Conservation (phyloP, 306 rosid species). For the Mimosa bimucronata region DNA sequence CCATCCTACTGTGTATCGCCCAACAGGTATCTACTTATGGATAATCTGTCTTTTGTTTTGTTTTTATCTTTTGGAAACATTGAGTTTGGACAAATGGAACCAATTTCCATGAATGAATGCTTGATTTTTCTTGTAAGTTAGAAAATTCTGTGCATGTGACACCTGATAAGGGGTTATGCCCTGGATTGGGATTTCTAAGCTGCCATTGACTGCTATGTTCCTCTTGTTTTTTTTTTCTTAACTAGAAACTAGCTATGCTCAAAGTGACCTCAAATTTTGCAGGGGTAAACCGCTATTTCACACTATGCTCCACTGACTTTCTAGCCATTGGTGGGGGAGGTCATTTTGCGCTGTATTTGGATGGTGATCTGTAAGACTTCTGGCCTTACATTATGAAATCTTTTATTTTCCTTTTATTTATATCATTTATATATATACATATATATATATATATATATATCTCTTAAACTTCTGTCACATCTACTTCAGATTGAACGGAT, state of each 20-base stretch:
- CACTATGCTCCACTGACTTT: constrained; percentile 71
- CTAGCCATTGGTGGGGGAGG: constrained; percentile 91
- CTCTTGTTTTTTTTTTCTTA: neutral
- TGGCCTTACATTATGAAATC: neutral
- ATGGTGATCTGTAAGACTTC: constrained; percentile 80
- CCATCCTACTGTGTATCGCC: constrained; percentile 71
- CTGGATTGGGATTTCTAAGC: constrained; percentile 25
- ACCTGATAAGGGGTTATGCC: constrained; percentile 13
- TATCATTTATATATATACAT: neutral
- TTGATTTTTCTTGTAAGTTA: constrained; percentile 14
- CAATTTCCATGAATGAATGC: constrained; percentile 16
- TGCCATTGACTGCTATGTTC: constrained; percentile 8
- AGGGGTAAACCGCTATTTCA: constrained; percentile 89
- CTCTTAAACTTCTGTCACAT: neutral
- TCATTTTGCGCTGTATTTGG: constrained; percentile 88
- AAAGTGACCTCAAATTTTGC: constrained; percentile 39
- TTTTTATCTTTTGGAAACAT: neutral
- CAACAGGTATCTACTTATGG: constrained; percentile 68
- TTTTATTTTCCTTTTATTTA: constrained; percentile 10
- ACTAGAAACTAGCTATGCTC: neutral
- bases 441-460: neutral
- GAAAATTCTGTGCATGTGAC: constrained; percentile 13
- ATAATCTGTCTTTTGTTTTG: neutral
- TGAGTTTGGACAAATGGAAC: constrained; percentile 11
- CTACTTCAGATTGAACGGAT: constrained; percentile 72